Base-by-base conservation (phyloP, 495 filamentous ascomycete genomes). In the Penicillium flavigenum region DNA sequence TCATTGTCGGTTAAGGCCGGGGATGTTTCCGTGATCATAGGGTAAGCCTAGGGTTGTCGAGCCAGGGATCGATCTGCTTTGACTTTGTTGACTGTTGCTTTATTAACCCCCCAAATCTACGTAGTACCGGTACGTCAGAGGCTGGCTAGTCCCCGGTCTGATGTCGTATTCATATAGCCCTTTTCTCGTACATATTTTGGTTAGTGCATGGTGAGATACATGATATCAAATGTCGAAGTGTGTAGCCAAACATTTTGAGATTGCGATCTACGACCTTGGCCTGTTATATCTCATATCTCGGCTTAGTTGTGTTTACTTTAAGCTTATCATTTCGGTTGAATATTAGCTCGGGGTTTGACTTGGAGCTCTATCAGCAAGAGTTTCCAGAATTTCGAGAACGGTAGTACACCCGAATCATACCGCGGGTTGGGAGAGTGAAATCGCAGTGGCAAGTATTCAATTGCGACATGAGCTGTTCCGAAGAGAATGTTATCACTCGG, bases 1-100 rank as follows among this genome's bases (percentile, higher is more conserved):
- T n/a, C n/a, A n/a, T n/a, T n/a, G n/a, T n/a, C n/a, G n/a, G n/a
- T n/a, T n/a, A n/a, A n/a, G n/a, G n/a, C n/a, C n/a, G n/a, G n/a
- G n/a, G n/a, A n/a, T n/a, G n/a, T n/a, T n/a, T n/a, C n/a, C n/a
- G n/a, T n/a, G n/a, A n/a, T n/a, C n/a, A n/a, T n/a, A n/a, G n/a
- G n/a, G n/a, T n/a, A n/a, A n/a, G n/a, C n/a, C n/a, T n/a, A n/a
- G n/a, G n/a, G n/a, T n/a, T n/a, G n/a, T n/a, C n/a, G n/a, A n/a
- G n/a, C 61, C 63, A 5, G 67, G 65, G 36, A 70, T 68, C 17
- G 36, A 70, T 68, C 17, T 65, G 56, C 24, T 26, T 26, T 26
- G 24, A 27, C 12, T 54, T 22, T 47, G 29, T 43, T 34, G 17
- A 27, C 5, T 3, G 43, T 38, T 24, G 43, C 43, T 47, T 34